These are phyloP conservation scores for Amphirosellinia nigrospora DNA, from an alignment of 495 filamentous ascomycete species.

Conservation along the genomic window DNA sequence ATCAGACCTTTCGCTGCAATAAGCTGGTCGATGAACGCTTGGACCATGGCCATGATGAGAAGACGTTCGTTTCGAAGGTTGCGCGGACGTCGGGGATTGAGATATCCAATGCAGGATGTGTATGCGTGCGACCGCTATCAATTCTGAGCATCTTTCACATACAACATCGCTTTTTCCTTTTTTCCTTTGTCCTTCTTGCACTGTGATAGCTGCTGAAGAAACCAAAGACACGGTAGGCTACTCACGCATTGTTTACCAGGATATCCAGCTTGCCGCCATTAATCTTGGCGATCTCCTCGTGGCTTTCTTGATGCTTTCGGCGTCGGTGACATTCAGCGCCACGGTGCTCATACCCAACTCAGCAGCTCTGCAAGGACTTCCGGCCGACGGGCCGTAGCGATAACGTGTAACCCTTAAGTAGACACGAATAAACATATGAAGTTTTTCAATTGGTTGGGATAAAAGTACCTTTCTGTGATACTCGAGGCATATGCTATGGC, in stretches of 20 bases:
- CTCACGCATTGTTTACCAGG: constrained; percentile 71
- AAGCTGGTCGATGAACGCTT: constrained; percentile 60
- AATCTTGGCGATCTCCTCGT: constrained; percentile 51
- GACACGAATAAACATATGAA: too few relatives aligned
- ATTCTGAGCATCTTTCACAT: constrained; percentile 8
- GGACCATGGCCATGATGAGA: constrained; percentile 59
- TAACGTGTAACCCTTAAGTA: constrained; percentile 62
- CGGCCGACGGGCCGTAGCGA: constrained; percentile 59
- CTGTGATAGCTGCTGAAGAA: background rate
- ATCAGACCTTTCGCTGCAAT: constrained; percentile 60
- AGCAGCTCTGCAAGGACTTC: constrained; percentile 51
- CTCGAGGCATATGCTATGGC: constrained; percentile 55
- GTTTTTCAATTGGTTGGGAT: too few relatives aligned
- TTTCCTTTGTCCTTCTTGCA: background rate
- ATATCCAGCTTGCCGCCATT: constrained; percentile 66
- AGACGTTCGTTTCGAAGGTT: constrained; percentile 69
- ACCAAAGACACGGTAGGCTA: background rate
- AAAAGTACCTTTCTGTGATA: constrained; percentile 54
- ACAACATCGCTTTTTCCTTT: too few relatives aligned
- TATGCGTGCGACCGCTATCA: constrained; percentile 56
- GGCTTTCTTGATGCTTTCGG: constrained; percentile 55
- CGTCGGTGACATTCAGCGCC: constrained; percentile 57
- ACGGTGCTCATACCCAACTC: constrained; percentile 54
- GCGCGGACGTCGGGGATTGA: constrained; percentile 55
- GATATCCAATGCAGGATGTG: constrained; percentile 60